phyloP scores from a whole-genome alignment of 177 flowering plant species.

The Vitis hybrid region DNA sequence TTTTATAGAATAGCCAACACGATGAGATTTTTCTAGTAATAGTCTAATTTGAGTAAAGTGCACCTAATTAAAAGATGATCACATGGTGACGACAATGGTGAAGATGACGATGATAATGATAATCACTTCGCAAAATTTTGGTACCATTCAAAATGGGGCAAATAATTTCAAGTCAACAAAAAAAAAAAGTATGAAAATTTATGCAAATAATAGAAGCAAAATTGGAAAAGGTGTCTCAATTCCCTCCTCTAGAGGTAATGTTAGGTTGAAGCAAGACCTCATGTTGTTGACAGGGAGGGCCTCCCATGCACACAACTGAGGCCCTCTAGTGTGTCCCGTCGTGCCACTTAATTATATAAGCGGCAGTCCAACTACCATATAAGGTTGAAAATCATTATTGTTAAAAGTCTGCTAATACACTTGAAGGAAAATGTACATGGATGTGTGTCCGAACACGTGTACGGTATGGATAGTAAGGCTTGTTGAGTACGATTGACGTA shows the following conservation, averaged over 20 bases:
- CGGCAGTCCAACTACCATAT: background rate
- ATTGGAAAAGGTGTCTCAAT: conserved; percentile 4
- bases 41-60: no score
- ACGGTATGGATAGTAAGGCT: conserved; percentile 14
- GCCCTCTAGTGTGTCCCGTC: background rate
- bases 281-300: background rate
- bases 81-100: no score
- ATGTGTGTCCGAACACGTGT: conserved; percentile 32
- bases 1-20: no score
- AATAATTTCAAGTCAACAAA: no score
- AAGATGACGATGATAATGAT: no score
- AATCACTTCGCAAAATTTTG: no score
- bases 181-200: no score
- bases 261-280: conserved; percentile 9
- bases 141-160: no score
- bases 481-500: conserved; percentile 8
- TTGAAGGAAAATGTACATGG: background rate
- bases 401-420: conserved; percentile 1
- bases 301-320: background rate
- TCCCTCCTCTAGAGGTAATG: conserved; percentile 17
- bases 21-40: no score
- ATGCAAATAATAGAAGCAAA: background rate
- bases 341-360: background rate
- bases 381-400: conserved; percentile 8
- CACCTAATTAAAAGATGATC: no score